Conservation (phyloP, 371 early-diverging fungal genomes). For the Smittium culicis region DNA sequence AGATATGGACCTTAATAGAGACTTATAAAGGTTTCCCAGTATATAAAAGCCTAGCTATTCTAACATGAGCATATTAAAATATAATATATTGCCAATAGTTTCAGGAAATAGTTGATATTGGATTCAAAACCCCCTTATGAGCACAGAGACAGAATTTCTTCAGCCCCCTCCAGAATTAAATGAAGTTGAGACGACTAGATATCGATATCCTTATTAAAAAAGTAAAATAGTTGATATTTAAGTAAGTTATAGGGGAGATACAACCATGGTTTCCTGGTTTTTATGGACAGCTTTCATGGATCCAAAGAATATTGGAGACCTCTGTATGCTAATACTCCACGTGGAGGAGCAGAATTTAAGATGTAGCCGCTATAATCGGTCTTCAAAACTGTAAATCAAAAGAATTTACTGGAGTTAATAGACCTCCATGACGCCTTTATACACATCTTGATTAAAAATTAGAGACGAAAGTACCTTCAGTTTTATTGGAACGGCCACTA, state of each 20-base stretch:
- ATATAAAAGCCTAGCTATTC: neutral
- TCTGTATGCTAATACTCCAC: neutral
- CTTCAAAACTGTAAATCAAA: neutral
- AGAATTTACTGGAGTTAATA: neutral
- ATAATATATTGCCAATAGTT: neutral
- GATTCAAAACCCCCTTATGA: neutral
- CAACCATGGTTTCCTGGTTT: neutral
- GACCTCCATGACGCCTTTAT: neutral
- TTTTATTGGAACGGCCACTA: neutral
- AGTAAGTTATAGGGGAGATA: neutral
- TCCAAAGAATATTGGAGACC: neutral
- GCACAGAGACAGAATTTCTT: neutral
- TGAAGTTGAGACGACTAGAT: too few relatives aligned
- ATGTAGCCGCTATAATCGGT: neutral
- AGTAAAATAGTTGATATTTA: neutral
- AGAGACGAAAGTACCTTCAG: neutral
- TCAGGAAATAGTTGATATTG: neutral
- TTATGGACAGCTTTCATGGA: neutral
- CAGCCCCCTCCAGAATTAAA: neutral
- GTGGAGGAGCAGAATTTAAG: neutral
- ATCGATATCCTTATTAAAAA: too few relatives aligned
- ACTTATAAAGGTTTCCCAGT: neutral
- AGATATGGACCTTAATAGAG: neutral
- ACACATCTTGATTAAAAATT: neutral
- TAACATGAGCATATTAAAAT: neutral